phyloP scores from a whole-genome alignment of 2,329 filamentous ascomycete species.

The Chrysoporthe austroafricana region DNA sequence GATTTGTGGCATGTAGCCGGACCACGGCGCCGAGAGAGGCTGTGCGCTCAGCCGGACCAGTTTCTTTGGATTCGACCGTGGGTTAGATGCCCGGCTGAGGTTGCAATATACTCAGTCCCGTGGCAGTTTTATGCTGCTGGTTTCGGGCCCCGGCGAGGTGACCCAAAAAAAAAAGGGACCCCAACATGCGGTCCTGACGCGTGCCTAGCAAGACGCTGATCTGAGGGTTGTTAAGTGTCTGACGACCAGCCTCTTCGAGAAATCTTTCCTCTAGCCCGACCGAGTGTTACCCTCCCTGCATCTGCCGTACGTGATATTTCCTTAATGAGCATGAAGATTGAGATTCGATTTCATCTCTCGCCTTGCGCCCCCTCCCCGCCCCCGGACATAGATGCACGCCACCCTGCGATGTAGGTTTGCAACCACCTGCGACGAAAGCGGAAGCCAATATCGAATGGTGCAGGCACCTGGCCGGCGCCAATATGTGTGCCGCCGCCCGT shows the following conservation, averaged over 20 bases:
- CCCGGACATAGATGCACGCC: not conserved
- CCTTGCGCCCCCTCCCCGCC: not conserved
- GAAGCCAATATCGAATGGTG: slow-evolving; percentile 12
- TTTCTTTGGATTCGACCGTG: not conserved
- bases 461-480: slow-evolving; percentile 15
- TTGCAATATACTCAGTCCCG: slow-evolving; percentile 21
- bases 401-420: slow-evolving; percentile 15
- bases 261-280: not conserved
- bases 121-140: slow-evolving; percentile 25
- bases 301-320: slow-evolving; percentile 5
- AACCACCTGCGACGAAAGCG: slow-evolving; percentile 16
- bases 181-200: slow-evolving; percentile 12
- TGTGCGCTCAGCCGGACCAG: slow-evolving; percentile 10
- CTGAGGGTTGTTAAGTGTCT: slow-evolving; percentile 1
- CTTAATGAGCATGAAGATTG: not conserved
- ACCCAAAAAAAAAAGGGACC: slow-evolving; percentile 20
- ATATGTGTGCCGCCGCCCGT: slow-evolving; percentile 20
- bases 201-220: not conserved
- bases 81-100: slow-evolving; percentile 21
- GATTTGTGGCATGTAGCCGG: not conserved
- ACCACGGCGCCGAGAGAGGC: slow-evolving; percentile 18
- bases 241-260: slow-evolving; percentile 16
- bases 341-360: slow-evolving; percentile 13
- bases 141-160: slow-evolving; percentile 22
- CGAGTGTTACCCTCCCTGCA: slow-evolving; percentile 22